Evolutionary conservation across 495 filamentous ascomycete genomes (phyloP).

Genomic region (Daldinia grandis): DNA sequence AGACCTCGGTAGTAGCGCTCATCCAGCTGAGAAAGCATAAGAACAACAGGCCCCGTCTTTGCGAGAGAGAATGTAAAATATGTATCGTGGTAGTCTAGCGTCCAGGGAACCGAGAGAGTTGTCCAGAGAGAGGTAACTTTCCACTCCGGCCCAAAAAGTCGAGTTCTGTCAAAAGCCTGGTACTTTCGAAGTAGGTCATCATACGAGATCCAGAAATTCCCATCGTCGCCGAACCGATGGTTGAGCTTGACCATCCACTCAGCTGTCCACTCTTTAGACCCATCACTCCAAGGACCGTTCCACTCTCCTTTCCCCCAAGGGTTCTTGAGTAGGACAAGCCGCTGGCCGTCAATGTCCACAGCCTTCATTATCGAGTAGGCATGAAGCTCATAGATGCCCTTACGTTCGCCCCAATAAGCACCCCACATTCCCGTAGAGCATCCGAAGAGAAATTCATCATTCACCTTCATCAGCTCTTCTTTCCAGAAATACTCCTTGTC

Average conservation of each 20-base stretch:
- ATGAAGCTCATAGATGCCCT: conserved; percentile 82
- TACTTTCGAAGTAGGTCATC: conserved; percentile 86
- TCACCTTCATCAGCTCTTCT: conserved; percentile 84
- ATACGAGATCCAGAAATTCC: conserved; percentile 75
- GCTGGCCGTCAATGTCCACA: conserved; percentile 75
- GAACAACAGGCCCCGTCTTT: conserved; percentile 73
- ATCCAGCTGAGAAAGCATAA: conserved; percentile 86
- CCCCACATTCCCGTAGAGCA: conserved; percentile 74
- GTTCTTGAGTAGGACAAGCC: conserved; percentile 81
- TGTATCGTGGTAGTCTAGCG: conserved; percentile 81
- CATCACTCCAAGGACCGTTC: conserved; percentile 85
- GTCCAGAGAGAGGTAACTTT: conserved; percentile 86
- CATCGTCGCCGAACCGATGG: conserved; percentile 90
- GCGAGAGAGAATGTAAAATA: conserved; percentile 78
- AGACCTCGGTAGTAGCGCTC: conserved; percentile 85
- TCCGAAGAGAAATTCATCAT: conserved; percentile 87
- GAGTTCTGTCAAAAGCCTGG: conserved; percentile 81
- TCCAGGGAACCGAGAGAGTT: conserved; percentile 84
- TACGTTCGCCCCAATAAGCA: conserved; percentile 65
- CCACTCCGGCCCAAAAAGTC: conserved; percentile 89
- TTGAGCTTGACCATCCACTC: conserved; percentile 83
- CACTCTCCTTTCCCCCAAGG: conserved; percentile 91
- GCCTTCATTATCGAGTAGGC: conserved; percentile 91
- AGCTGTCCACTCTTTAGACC: conserved; percentile 89
- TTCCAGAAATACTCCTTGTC: conserved; percentile 91